Base-by-base conservation (phyloP, 257 asterid species). In the Salvia miltiorrhiza region DNA sequence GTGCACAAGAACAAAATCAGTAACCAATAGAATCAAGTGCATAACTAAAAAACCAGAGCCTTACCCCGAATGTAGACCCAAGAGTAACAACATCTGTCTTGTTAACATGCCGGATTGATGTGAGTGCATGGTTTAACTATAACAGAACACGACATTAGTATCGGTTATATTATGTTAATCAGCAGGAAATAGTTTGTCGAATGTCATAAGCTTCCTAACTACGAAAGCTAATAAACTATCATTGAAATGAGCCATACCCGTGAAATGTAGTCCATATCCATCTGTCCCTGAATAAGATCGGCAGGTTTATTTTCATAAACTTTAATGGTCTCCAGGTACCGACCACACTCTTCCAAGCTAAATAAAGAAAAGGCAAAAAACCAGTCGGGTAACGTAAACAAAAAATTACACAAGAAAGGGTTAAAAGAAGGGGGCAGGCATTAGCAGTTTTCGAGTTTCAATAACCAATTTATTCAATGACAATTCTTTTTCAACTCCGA, bases 61-160 rank as follows among this genome's bases (percentile, higher is more conserved):
- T 74, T 81, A 93, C 98, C 84, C 97, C 97, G 74, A 94, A 94
- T 55, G 99, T 89, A 41, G 99, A 91, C 49, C 99, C 99, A 40
- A 94, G 96, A 67, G 99, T 91, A 61, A 91, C 96, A 44, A 87
- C 96, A 75, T 94, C 99, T n/a, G 97, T 91, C 90, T 91, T 94
- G 88, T 94, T 91, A 67, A 94, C 97, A 82, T 90, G 97, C 12
- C 96, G 87, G 67, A 94, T 53, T n/a, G 97, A 44, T n/a, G 99
- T 87, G 54, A 91, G 95, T 16, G 95, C 89, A 78, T 94, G 93
- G 76, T 86, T 91, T 72, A 91, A 78, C 97, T 88, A 66, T 54
- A 63, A 58, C 10, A 58, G 13, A 47, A 78, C 60, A 72, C 49
- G 59, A 65, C 58, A 65, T 32, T 41, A 19, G 30, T 20, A 41